Evolutionary conservation across 257 asterid species (phyloP).

Genomic region (Rauvolfia tetraphylla): DNA sequence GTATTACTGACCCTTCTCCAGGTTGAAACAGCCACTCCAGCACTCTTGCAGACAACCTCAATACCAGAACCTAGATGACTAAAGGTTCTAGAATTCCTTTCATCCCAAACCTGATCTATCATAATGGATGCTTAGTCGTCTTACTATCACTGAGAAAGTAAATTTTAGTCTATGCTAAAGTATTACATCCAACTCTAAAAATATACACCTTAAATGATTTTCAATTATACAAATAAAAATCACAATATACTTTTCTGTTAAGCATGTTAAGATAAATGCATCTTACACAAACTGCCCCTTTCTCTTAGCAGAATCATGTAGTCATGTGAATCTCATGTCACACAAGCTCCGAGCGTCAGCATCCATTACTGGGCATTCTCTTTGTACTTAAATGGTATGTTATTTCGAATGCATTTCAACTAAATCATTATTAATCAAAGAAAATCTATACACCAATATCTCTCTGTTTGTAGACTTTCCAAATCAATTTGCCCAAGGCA

Average conservation of each 20-base stretch:
- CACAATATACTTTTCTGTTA: not conserved
- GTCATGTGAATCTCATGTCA: not conserved
- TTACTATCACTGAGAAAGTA: not conserved
- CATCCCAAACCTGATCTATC: not conserved
- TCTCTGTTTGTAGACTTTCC: not conserved
- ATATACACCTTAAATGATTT: not conserved
- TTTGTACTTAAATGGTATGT: too few relatives aligned
- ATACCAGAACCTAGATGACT: not conserved
- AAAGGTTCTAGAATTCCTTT: not conserved
- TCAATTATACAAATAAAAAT: too few relatives aligned
- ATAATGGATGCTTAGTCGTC: not conserved
- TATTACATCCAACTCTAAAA: not conserved
- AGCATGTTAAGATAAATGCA: not conserved
- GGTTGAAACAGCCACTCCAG: not conserved
- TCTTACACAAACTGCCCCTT: not conserved
- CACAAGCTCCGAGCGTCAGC: too few relatives aligned
- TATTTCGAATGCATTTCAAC: too few relatives aligned
- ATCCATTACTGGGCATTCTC: too few relatives aligned
- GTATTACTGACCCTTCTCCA: not conserved
- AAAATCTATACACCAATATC: too few relatives aligned
- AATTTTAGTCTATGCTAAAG: not conserved
- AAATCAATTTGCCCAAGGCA: not conserved
- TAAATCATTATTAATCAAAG: not conserved
- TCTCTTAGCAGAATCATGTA: too few relatives aligned
- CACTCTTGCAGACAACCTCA: not conserved